Conservation (phyloP, 495 filamentous ascomycete species). For the Neurospora sp. region DNA sequence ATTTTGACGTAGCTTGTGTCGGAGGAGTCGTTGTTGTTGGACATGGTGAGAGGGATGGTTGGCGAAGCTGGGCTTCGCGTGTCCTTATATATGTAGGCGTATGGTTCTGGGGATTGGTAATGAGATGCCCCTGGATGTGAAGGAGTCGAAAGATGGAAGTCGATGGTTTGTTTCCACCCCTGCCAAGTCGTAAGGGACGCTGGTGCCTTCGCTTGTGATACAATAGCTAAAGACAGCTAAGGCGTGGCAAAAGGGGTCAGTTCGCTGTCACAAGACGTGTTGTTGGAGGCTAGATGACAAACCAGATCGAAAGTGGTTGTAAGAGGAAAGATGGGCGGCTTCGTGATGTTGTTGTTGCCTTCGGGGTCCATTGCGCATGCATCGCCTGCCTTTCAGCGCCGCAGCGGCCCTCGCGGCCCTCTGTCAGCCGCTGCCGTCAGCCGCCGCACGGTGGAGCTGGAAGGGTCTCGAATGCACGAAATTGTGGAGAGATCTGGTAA, state of each 20-base stretch:
- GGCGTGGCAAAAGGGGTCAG: not conserved
- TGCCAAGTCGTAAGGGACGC: not conserved
- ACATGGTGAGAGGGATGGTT: conserved; percentile 25
- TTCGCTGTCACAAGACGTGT: not conserved
- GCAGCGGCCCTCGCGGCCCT: not conserved
- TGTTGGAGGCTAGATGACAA: not conserved
- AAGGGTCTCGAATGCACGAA: not conserved
- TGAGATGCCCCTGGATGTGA: not conserved
- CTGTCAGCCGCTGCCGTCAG: not conserved
- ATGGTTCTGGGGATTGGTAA: not conserved
- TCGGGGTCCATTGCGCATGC: not conserved
- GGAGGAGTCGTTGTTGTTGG: conserved; percentile 19
- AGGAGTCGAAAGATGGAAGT: not conserved
- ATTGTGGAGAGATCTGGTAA: not conserved
- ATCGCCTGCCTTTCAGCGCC: not conserved
- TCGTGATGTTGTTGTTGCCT: not conserved
- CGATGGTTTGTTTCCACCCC: not conserved
- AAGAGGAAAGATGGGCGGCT: not conserved
- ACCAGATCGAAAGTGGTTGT: not conserved
- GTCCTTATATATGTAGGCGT: conserved; percentile 6
- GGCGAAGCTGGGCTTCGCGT: not conserved
- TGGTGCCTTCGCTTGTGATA: not conserved
- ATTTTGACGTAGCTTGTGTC: conserved; percentile 41
- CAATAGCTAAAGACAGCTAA: not conserved
- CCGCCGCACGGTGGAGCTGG: not conserved